A percentile compares a stretch with the other conserved stretches of the same genome.
These are phyloP conservation scores for Ammopiptanthus mongolicus DNA, from an alignment of 306 rosid species.

Conservation along the genomic window DNA sequence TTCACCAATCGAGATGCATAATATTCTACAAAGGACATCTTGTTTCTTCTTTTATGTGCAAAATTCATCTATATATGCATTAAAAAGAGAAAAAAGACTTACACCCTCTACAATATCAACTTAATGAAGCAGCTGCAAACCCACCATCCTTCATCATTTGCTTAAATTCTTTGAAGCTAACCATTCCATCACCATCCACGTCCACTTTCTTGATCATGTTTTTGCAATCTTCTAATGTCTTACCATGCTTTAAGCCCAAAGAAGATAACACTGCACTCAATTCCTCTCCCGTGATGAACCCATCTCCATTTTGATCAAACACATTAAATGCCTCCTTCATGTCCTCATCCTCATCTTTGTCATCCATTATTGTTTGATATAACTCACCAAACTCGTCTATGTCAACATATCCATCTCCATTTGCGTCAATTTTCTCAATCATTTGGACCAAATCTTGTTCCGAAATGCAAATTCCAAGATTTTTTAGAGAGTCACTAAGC, in stretches of 20 bases:
- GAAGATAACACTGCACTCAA: constrained; percentile 35
- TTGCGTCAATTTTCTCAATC: constrained; percentile 41
- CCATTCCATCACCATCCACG: constrained; percentile 45
- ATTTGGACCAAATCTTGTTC: constrained; percentile 32
- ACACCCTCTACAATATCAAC: constrained; percentile 1
- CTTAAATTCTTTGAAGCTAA: constrained; percentile 35
- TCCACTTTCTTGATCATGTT: constrained; percentile 43
- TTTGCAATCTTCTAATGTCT: constrained; percentile 31
- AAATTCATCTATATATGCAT: constrained; percentile 22
- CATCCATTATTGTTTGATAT: constrained; percentile 34
- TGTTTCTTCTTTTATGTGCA: constrained; percentile 2
- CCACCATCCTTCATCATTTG: constrained; percentile 46
- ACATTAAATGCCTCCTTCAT: constrained; percentile 44
- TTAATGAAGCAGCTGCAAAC: constrained; percentile 8
- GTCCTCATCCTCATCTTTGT: constrained; percentile 40
- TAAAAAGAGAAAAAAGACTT: not conserved
- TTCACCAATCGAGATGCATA: not conserved
- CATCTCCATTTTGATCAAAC: constrained; percentile 47
- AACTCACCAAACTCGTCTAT: constrained; percentile 36
- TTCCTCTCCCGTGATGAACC: constrained; percentile 40
- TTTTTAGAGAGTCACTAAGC: constrained; percentile 30
- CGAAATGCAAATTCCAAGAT: constrained; percentile 27
- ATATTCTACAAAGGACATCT: not conserved
- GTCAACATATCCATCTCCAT: constrained; percentile 42
- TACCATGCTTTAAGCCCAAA: constrained; percentile 31